Conservation (phyloP, 441 rosid species). For the Populus hybrid region DNA sequence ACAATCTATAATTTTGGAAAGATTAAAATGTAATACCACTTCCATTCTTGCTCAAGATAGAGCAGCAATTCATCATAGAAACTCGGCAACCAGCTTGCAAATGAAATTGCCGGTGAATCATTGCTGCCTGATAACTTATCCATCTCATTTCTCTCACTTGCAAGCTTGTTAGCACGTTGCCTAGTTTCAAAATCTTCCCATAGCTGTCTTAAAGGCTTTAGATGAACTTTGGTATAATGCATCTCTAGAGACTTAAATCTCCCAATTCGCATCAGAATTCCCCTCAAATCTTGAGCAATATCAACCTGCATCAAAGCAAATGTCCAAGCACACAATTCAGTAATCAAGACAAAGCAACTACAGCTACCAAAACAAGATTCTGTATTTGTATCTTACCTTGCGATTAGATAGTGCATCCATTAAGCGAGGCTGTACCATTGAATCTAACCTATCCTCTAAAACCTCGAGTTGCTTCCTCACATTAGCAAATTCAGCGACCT, state of each 20-base stretch:
- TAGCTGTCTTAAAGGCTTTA: constrained; percentile 77
- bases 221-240: constrained; percentile 86
- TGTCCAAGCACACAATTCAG: constrained; percentile 7
- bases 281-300: constrained; percentile 89
- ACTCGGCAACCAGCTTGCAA: constrained; percentile 89
- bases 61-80: constrained; percentile 94
- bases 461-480: constrained; percentile 93
- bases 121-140: constrained; percentile 50
- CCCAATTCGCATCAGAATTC: constrained; percentile 94
- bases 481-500: constrained; percentile 99
- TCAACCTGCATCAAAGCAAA: constrained; percentile 58
- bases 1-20: background rate
- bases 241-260: constrained; percentile 87
- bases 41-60: constrained; percentile 98
- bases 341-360: background rate
- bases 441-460: constrained; percentile 89
- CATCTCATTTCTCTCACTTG: constrained; percentile 42
- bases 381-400: constrained; percentile 47
- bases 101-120: constrained; percentile 48
- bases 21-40: constrained; percentile 57
- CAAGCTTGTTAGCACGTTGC: constrained; percentile 39
- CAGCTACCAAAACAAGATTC: background rate
- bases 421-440: constrained; percentile 96
- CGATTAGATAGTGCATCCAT: constrained; percentile 91
- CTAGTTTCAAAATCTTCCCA: constrained; percentile 92